Evolutionary conservation across 2,329 filamentous ascomycete species (phyloP), one percentile per base, ranked within the genome.

Genomic region (Lasiodiplodia citricola): DNA sequence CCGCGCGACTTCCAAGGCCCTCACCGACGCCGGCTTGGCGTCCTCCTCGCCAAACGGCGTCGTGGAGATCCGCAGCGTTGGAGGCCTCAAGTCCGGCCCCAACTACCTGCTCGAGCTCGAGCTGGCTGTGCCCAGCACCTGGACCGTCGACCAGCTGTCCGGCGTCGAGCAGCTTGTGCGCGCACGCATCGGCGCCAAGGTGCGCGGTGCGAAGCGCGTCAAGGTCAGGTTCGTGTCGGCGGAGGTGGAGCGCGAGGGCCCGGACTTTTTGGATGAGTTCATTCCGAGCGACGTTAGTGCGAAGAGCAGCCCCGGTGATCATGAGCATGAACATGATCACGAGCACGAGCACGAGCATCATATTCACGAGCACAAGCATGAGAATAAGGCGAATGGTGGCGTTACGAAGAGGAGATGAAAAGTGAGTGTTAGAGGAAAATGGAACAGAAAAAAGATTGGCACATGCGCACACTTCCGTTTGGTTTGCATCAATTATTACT

Each of bases 81-180:
- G 93, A 72, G 96, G 96, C 67, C 87, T 97, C 81, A 99, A 99
- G 82, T 96, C 93, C 3, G 96, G 96, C 37, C 96, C 97, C 80
- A 99, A 97, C 82, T 97, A 96, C 78, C 85, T 98, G 37, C 90
- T 98, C 74, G 96, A 98, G 74, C 80, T 99, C 8, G 94, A 97
- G 79, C 82, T 98, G 70, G 91, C 88, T 2, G 92, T 96, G 18
- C 93, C 95, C 0, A 87, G 86, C 25, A 83, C 84, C 41, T 97
- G 92, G 91, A 91, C 91, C 0, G 83, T 99, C 6, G 87, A 90
- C 66, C 87, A 91, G 67, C 87, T 90, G 8, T 85, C 88, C 47
- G 82, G 86, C 18, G 84, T 97, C 16, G 96, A 99, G 79, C 87
- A 91, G 44, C 82, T 85, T 2, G 86, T 98, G 44, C 88, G 96